phyloP scores from a whole-genome alignment of 768 basidiomycete species.

The Leccinellum luteum region DNA sequence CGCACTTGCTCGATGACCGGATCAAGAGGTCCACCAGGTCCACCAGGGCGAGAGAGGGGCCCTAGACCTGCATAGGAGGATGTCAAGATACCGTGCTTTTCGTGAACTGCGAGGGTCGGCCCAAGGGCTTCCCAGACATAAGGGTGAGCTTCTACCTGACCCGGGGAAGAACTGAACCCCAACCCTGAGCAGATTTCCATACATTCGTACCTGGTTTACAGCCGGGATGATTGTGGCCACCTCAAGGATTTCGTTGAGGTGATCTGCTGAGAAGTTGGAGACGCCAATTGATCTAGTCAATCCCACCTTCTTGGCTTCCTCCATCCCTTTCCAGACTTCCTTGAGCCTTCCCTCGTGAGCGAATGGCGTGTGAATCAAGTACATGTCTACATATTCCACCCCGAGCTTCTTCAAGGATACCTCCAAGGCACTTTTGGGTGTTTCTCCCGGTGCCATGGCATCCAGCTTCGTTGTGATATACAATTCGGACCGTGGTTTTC shows the following conservation, averaged over 20 bases:
- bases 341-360: conserved; percentile 41
- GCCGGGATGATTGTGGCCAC: conserved; percentile 45
- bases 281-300: conserved; percentile 47
- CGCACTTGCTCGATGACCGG: conserved; percentile 37
- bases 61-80: conserved; percentile 41
- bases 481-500: conserved; percentile 51
- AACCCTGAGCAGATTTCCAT: conserved; percentile 45
- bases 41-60: conserved; percentile 37
- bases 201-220: conserved; percentile 47
- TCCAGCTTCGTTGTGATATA: conserved; percentile 62
- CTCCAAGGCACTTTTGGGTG: conserved; percentile 47
- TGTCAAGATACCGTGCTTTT: conserved; percentile 37
- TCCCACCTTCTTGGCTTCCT: conserved; percentile 47
- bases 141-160: conserved; percentile 53
- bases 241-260: conserved; percentile 44
- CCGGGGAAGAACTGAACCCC: conserved; percentile 25
- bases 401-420: conserved; percentile 53
- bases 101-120: conserved; percentile 33
- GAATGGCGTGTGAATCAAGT: conserved; percentile 53
- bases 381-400: conserved; percentile 59
- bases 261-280: conserved; percentile 48
- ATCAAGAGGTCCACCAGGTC: conserved; percentile 39
- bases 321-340: conserved; percentile 60
- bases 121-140: conserved; percentile 45
- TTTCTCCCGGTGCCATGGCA: conserved; percentile 35